Conservation (phyloP, 2,329 filamentous ascomycete species). For the Penicillium griseofulvum region DNA sequence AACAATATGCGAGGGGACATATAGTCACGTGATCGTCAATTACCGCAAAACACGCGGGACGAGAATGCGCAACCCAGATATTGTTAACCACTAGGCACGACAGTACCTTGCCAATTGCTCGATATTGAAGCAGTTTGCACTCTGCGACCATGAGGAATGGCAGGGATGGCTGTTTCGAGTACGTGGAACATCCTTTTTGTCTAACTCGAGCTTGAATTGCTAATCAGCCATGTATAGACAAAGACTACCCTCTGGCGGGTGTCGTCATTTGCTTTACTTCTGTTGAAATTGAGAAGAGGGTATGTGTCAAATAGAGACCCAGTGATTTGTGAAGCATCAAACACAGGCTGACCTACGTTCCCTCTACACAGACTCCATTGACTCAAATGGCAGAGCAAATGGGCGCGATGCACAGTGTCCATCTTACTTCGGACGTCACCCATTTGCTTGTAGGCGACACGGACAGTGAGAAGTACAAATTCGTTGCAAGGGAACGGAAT, state of each 20-base stretch:
- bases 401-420: conserved; percentile 81
- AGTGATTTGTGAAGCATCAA: neutral
- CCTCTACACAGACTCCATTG: conserved; percentile 38
- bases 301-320: conserved; percentile 43
- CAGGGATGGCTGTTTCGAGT: conserved; percentile 36
- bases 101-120: neutral
- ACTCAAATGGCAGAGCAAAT: conserved; percentile 64
- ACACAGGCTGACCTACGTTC: conserved; percentile 8
- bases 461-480: conserved; percentile 89
- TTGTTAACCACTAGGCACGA: neutral
- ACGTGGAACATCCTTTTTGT: conserved; percentile 14
- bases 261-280: conserved; percentile 85
- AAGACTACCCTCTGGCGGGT: conserved; percentile 64
- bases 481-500: conserved; percentile 83
- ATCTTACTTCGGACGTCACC: conserved; percentile 93
- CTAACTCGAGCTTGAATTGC: conserved; percentile 6
- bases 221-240: conserved; percentile 43
- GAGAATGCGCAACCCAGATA: conserved; percentile 1
- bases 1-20: neutral
- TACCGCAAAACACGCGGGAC: conserved; percentile 18
- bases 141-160: conserved; percentile 42
- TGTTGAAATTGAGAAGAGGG: conserved; percentile 73
- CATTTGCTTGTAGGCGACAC: conserved; percentile 89
- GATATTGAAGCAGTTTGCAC: neutral
- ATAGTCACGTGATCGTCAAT: conserved; percentile 16